phyloP scores from a whole-genome alignment of 345 rosid species.

The Acer yangbiense region DNA sequence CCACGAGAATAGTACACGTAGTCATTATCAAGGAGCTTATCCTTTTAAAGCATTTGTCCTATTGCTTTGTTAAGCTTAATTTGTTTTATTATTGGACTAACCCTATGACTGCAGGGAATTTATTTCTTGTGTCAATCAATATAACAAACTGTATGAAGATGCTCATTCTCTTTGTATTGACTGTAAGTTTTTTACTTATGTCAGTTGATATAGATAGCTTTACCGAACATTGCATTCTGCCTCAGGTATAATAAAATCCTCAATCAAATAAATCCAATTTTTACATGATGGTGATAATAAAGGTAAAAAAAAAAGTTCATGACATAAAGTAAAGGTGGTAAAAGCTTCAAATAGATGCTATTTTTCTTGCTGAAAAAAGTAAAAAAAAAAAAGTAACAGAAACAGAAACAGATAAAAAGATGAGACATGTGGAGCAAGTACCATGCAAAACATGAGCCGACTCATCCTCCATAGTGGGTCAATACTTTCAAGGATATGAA shows the following conservation, averaged over 20 bases:
- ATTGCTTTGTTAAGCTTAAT: not conserved
- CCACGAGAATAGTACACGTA: not conserved
- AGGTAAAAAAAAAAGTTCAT: not conserved
- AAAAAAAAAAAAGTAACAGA: not conserved
- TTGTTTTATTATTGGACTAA: not conserved
- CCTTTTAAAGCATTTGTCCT: not conserved
- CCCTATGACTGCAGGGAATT: not conserved
- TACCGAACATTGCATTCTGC: not conserved
- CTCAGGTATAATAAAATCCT: not conserved
- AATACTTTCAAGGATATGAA: not conserved
- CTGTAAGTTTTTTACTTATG: not conserved
- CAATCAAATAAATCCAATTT: not conserved
- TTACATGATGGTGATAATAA: not conserved
- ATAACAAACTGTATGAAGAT: not conserved
- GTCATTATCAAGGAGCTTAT: not conserved
- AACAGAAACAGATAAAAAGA: not conserved
- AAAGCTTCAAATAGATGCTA: not conserved
- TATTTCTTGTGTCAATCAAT: not conserved
- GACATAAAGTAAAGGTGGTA: not conserved
- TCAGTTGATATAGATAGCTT: not conserved
- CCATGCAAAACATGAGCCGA: conserved; percentile 20
- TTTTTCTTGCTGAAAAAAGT: conserved; percentile 7
- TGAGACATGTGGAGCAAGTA: not conserved
- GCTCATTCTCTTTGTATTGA: not conserved
- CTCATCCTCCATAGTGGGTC: conserved; percentile 26